A percentile compares a stretch with the other conserved stretches of the same genome.
Evolutionary conservation across 1,284 basidiomycete genomes (phyloP).

Genomic region (Malassezia brasiliensis): DNA sequence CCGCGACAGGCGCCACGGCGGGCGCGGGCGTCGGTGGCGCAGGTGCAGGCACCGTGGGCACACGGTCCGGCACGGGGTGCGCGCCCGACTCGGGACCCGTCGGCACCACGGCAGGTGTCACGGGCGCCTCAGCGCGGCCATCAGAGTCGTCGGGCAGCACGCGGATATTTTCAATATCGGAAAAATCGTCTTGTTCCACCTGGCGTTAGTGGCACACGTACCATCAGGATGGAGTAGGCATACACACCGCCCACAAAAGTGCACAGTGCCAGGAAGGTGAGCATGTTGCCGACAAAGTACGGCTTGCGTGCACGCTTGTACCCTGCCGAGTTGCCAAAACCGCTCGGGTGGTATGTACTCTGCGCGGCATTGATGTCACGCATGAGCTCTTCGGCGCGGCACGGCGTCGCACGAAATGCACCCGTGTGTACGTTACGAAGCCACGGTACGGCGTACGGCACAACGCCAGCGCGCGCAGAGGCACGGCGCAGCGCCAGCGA

Average conservation of each 20-base stretch:
- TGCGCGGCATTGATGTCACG: slow-evolving; percentile 2
- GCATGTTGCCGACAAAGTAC: slow-evolving; percentile 5
- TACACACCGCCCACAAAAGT: slow-evolving; percentile 11
- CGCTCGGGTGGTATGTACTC: slow-evolving; percentile 5
- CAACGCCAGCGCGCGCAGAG: too few species aligned
- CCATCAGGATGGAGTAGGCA: slow-evolving; percentile 17
- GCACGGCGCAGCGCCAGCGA: too few species aligned
- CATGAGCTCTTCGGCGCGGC: not conserved
- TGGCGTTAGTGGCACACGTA: slow-evolving; percentile 1
- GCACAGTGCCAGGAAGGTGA: not conserved
- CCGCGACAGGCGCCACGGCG: not conserved
- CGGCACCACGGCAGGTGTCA: not conserved
- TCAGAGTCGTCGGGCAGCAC: not conserved
- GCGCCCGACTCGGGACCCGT: not conserved
- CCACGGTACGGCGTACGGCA: too few species aligned
- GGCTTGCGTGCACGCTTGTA: slow-evolving; percentile 14
- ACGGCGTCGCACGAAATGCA: not conserved
- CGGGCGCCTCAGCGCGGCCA: not conserved
- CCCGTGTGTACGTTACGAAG: not conserved
- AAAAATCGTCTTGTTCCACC: slow-evolving; percentile 20
- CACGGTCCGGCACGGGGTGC: not conserved
- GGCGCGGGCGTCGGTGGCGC: not conserved
- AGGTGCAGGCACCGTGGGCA: not conserved
- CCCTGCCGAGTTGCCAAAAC: slow-evolving; percentile 6
- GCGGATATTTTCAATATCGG: slow-evolving; percentile 14